Conservation (phyloP, 345 rosid genomes). For the Draba incana region DNA sequence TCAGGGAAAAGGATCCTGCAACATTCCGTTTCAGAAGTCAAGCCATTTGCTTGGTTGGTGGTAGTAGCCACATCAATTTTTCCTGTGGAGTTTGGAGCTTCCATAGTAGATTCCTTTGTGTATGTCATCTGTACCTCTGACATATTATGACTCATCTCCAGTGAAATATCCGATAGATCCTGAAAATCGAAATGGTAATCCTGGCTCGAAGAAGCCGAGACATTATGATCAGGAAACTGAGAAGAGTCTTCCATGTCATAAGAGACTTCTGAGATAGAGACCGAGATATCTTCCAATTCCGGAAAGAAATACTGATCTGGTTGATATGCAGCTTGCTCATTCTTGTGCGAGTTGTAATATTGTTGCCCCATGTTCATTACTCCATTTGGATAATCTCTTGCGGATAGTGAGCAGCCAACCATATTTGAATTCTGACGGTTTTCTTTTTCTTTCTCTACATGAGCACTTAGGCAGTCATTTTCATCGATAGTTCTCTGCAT, state of each 20-base stretch:
- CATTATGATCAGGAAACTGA: slow-evolving; percentile 51
- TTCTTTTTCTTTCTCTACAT: slow-evolving; percentile 58
- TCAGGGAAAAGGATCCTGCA: slow-evolving; percentile 79
- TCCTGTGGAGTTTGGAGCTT: slow-evolving; percentile 49
- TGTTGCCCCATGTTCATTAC: slow-evolving; percentile 48
- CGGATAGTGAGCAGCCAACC: slow-evolving; percentile 66
- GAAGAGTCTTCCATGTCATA: slow-evolving; percentile 66
- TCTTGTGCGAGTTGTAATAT: slow-evolving; percentile 47
- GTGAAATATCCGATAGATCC: slow-evolving; percentile 50
- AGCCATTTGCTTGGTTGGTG: slow-evolving; percentile 48
- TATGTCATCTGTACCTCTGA: slow-evolving; percentile 50
- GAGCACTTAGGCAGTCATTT: slow-evolving; percentile 49
- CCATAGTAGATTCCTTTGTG: slow-evolving; percentile 46
- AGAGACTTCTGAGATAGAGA: slow-evolving; percentile 65
- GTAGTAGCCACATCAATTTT: slow-evolving; percentile 45
- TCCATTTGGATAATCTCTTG: slow-evolving; percentile 50
- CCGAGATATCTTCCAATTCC: slow-evolving; percentile 54
- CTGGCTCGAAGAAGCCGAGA: slow-evolving; percentile 46
- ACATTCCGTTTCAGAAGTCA: slow-evolving; percentile 82
- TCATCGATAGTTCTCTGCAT: slow-evolving; percentile 65
- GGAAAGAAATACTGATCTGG: slow-evolving; percentile 61
- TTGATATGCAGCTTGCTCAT: slow-evolving; percentile 65
- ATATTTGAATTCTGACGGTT: slow-evolving; percentile 66
- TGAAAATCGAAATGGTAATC: slow-evolving; percentile 60
- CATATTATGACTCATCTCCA: slow-evolving; percentile 57